A percentile compares a stretch with the other conserved stretches of the same genome.
Conservation (phyloP, 148 eudicot genomes). For the Polygonum aviculare region DNA sequence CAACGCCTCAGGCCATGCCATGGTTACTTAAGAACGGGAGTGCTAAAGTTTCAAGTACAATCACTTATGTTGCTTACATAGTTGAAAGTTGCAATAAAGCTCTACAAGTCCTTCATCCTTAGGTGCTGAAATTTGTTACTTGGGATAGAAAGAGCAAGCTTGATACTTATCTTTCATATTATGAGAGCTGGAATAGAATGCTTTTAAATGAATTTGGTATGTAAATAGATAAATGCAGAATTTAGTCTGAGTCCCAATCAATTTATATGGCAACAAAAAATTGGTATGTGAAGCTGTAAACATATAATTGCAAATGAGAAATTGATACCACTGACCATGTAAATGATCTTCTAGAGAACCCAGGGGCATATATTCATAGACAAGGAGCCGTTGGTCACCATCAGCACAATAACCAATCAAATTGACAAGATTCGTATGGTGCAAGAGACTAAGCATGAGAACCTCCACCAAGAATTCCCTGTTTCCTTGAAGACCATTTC, state of each 20-base stretch:
- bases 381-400: conserved; percentile 96
- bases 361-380: conserved; percentile 90
- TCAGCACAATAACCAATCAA: conserved; percentile 96
- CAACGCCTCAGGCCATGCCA: no score
- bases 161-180: no score
- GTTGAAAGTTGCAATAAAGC: no score
- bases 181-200: no score
- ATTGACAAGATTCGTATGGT: conserved; percentile 85
- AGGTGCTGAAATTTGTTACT: no score
- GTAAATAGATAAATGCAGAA: no score
- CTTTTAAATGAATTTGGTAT: no score
- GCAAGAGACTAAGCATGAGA: conserved; percentile 93
- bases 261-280: neutral
- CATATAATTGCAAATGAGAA: neutral
- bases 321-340: conserved; percentile 44
- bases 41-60: no score
- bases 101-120: neutral
- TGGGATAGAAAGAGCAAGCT: no score
- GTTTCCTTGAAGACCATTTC: conserved; percentile 96
- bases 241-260: no score
- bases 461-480: conserved; percentile 95
- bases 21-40: no score
- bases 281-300: neutral
- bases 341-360: conserved; percentile 97
- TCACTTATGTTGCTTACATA: no score